Conservation (phyloP, 2,329 filamentous ascomycete genomes). For the Davidsoniella neocaledoniae region DNA sequence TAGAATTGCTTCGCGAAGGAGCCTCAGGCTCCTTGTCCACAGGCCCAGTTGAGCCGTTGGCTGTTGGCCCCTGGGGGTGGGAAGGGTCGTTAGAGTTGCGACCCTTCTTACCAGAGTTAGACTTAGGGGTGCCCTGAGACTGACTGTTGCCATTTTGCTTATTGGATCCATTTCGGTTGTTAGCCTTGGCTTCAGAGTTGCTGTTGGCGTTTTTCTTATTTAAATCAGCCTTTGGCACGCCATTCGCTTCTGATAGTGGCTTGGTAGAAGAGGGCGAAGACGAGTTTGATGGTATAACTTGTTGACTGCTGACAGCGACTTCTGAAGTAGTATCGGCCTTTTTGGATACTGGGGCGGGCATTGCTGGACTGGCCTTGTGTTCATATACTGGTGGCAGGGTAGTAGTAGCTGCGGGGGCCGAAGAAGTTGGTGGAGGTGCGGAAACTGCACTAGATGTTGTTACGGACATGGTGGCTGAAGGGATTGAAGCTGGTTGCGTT, state of each 20-base stretch:
- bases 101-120: constrained; percentile 4
- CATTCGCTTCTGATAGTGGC: neutral
- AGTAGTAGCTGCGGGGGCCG: neutral
- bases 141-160: constrained; percentile 6
- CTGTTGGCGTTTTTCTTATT: neutral
- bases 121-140: neutral
- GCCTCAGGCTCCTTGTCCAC: constrained; percentile 33
- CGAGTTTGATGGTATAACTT: too few species aligned
- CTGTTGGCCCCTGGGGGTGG: neutral
- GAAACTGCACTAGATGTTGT: constrained; percentile 1
- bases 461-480: neutral
- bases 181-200: constrained; percentile 2
- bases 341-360: constrained; percentile 1
- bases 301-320: too few species aligned
- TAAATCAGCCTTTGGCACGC: neutral
- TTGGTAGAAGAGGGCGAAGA: neutral
- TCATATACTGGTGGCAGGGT: constrained; percentile 8
- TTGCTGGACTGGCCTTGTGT: constrained; percentile 2
- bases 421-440: neutral
- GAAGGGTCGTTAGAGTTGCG: constrained; percentile 1
- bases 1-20: constrained; percentile 16
- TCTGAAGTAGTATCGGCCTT: neutral
- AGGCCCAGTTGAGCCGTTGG: neutral
- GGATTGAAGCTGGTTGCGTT: neutral
- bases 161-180: neutral